These are phyloP conservation scores for Lasiosphaeria ovina DNA, from an alignment of 495 filamentous ascomycete species.

Conservation along the genomic window DNA sequence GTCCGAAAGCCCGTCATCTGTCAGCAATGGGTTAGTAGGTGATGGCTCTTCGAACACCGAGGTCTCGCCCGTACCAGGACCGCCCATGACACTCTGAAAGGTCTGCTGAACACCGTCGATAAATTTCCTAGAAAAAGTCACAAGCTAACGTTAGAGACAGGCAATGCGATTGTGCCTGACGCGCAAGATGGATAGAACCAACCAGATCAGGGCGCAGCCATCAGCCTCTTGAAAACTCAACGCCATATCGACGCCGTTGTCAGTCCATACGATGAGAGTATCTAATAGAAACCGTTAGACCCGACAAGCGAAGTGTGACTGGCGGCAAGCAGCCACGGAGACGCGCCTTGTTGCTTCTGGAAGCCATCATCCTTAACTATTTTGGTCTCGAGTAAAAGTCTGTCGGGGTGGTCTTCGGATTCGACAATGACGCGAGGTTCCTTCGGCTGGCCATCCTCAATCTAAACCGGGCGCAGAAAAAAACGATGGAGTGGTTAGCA, in stretches of 20 bases:
- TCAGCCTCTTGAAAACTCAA: slow-evolving; percentile 98
- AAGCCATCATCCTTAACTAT: slow-evolving; percentile 95
- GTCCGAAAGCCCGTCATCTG: slow-evolving; percentile 89
- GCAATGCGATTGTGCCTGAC: background rate
- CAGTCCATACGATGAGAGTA: slow-evolving; percentile 97
- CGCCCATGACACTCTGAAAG: slow-evolving; percentile 40
- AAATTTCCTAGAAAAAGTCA: slow-evolving; percentile 71
- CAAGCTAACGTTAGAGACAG: background rate
- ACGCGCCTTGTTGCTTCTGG: slow-evolving; percentile 94
- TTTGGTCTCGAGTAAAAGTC: slow-evolving; percentile 81
- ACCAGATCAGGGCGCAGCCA: slow-evolving; percentile 92
- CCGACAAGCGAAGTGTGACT: slow-evolving; percentile 5
- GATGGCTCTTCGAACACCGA: background rate
- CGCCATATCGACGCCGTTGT: slow-evolving; percentile 92
- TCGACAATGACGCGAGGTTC: slow-evolving; percentile 87
- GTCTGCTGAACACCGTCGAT: slow-evolving; percentile 78
- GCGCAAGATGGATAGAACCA: slow-evolving; percentile 11
- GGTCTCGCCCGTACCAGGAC: slow-evolving; percentile 42
- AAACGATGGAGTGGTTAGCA: slow-evolving; percentile 6
- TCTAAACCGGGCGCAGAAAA: slow-evolving; percentile 23
- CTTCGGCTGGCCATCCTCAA: slow-evolving; percentile 49
- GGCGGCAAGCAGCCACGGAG: background rate
- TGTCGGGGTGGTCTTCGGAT: slow-evolving; percentile 84
- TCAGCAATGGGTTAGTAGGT: slow-evolving; percentile 12
- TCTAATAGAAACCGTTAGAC: slow-evolving; percentile 54